A percentile compares a stretch with the other conserved stretches of the same genome.
Evolutionary conservation across 2,329 filamentous ascomycete genomes (phyloP).

Genomic region (Hymenoscyphus scutula): DNA sequence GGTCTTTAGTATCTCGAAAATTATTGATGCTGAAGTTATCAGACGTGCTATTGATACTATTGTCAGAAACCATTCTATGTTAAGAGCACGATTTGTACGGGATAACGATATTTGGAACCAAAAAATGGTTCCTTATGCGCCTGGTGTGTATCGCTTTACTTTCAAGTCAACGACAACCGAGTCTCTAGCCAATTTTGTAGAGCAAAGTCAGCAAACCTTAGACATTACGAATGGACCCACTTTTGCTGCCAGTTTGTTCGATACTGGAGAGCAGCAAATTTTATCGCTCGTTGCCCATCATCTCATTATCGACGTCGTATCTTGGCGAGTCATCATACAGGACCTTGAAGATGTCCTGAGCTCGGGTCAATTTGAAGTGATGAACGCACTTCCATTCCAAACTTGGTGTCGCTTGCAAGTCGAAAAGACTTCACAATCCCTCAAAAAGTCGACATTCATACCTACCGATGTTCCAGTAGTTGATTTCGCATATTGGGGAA

Average conservation of each 20-base stretch:
- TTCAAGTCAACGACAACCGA: background rate
- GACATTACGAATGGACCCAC: constrained; percentile 22
- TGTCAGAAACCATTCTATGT: constrained; percentile 39
- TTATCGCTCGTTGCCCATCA: constrained; percentile 24
- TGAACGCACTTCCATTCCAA: constrained; percentile 38
- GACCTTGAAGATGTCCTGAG: constrained; percentile 36
- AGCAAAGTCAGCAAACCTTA: constrained; percentile 37
- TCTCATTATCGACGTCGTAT: constrained; percentile 37
- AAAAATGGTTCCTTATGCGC: constrained; percentile 30
- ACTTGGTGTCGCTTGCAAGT: constrained; percentile 38
- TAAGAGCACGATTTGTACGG: constrained; percentile 38
- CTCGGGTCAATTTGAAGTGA: background rate
- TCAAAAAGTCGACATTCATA: constrained; percentile 32
- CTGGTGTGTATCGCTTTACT: constrained; percentile 24
- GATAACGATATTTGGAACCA: constrained; percentile 37
- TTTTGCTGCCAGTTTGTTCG: constrained; percentile 19
- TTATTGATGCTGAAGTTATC: background rate
- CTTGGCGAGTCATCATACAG: constrained; percentile 39
- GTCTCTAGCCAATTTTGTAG: background rate
- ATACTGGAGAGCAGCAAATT: constrained; percentile 36
- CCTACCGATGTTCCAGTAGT: constrained; percentile 31
- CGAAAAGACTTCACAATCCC: constrained; percentile 29
- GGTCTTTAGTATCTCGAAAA: constrained; percentile 2
- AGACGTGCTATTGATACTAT: constrained; percentile 33
- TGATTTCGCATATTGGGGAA: constrained; percentile 40